phyloP scores from a whole-genome alignment of 139 green algal genomes.

The Micractinium sp. region DNA sequence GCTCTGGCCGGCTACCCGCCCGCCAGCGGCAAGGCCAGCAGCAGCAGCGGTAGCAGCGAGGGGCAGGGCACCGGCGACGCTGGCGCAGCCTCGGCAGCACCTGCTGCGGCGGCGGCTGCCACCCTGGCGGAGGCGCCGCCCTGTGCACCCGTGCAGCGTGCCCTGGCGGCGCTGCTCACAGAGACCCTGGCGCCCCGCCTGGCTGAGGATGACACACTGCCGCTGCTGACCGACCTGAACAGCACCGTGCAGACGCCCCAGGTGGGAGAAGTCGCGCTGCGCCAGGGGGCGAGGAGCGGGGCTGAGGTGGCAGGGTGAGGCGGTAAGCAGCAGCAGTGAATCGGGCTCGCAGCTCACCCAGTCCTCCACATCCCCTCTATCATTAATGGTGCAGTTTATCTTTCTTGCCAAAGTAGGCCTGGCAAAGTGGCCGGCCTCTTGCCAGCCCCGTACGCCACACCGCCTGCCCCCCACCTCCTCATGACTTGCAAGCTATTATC shows the following conservation, averaged over 20 bases:
- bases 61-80: not conserved
- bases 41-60: not conserved
- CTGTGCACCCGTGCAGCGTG: slow-evolving; percentile 33
- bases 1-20: slow-evolving; percentile 59
- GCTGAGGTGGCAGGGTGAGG: too few species aligned
- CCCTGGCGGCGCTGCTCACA: slow-evolving; percentile 82
- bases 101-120: not conserved
- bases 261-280: too few species aligned
- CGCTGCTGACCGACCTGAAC: slow-evolving; percentile 62
- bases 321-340: too few species aligned
- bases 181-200: slow-evolving; percentile 75
- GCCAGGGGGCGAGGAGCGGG: too few species aligned
- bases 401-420: too few species aligned
- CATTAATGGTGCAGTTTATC: too few species aligned
- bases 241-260: not conserved
- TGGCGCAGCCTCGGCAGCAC: not conserved
- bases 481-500: too few species aligned
- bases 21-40: slow-evolving; percentile 37
- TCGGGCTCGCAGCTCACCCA: too few species aligned
- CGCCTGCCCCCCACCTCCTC: too few species aligned
- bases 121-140: not conserved
- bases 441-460: too few species aligned
- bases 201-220: slow-evolving; percentile 59
- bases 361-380: too few species aligned
- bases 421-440: too few species aligned